phyloP scores from a whole-genome alignment of 495 filamentous ascomycete genomes.

The Cairneyella variabilis region DNA sequence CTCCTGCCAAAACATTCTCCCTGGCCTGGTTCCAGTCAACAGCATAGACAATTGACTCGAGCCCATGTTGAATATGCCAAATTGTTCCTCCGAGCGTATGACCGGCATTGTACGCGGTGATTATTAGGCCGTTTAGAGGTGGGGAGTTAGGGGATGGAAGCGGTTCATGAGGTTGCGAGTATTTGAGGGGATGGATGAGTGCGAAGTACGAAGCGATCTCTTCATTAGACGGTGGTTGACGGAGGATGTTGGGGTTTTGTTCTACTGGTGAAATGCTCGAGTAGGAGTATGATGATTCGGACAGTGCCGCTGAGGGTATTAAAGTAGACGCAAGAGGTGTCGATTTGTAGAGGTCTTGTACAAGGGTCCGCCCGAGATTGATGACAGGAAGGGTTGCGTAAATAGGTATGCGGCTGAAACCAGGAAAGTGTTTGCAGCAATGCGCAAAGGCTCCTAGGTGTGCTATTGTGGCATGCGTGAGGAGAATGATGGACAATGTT shows the following conservation, averaged over 20 bases:
- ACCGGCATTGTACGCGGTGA: constrained; percentile 95
- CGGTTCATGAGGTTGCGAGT: constrained; percentile 92
- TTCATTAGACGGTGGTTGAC: constrained; percentile 75
- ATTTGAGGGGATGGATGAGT: constrained; percentile 90
- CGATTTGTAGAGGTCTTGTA: constrained; percentile 91
- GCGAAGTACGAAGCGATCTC: constrained; percentile 92
- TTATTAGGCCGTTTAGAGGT: constrained; percentile 83
- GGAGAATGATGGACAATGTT: constrained; percentile 87
- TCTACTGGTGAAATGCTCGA: constrained; percentile 42
- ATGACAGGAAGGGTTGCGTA: constrained; percentile 95
- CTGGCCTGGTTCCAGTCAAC: constrained; percentile 96
- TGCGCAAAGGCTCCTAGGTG: constrained; percentile 94
- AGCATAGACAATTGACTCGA: constrained; percentile 96
- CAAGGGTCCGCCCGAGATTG: constrained; percentile 81
- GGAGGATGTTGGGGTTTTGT: constrained; percentile 54
- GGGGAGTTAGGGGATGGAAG: constrained; percentile 81
- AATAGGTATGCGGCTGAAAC: constrained; percentile 88
- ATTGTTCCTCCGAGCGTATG: constrained; percentile 96
- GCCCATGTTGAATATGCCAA: constrained; percentile 96
- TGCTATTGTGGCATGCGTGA: constrained; percentile 86
- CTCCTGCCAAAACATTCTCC: constrained; percentile 89
- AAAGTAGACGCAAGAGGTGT: constrained; percentile 81
- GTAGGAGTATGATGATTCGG: constrained; percentile 58
- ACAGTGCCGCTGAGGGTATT: constrained; percentile 63
- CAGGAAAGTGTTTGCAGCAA: constrained; percentile 93